These are phyloP conservation scores for Colletotrichum tofieldiae DNA, from an alignment of 2,329 filamentous ascomycete genomes.

Conservation along the genomic window DNA sequence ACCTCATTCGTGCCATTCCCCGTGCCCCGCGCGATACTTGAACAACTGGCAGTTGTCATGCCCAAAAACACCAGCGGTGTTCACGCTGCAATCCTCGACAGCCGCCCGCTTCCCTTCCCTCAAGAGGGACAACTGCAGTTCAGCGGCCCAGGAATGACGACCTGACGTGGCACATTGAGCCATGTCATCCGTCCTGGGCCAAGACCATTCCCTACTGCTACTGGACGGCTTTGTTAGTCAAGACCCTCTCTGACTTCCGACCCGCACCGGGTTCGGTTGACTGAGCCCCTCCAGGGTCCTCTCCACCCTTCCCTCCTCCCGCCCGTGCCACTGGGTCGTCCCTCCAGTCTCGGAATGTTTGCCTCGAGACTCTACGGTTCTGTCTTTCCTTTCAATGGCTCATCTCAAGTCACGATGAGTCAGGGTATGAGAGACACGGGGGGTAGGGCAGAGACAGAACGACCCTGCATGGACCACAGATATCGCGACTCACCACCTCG, in stretches of 20 bases:
- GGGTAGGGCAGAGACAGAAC: neutral
- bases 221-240: neutral
- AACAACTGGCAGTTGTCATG: neutral
- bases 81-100: neutral
- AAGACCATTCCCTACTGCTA: neutral
- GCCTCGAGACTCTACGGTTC: constrained; percentile 1
- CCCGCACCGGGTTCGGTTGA: constrained; percentile 15
- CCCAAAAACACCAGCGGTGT: neutral
- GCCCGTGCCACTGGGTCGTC: constrained; percentile 18
- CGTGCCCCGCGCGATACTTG: too few relatives aligned
- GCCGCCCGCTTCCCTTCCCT: neutral
- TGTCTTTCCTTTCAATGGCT: neutral
- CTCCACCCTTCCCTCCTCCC: constrained; percentile 2
- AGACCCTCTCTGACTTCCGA: constrained; percentile 3
- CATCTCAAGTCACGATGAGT: neutral
- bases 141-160: constrained; percentile 1
- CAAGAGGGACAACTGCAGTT: neutral
- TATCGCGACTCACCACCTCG: neutral
- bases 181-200: neutral
- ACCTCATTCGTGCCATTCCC: neutral
- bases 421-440: neutral
- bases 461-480: neutral
- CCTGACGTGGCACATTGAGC: constrained; percentile 28
- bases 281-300: constrained; percentile 3
- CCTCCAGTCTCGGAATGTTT: constrained; percentile 1